Evolutionary conservation across 352 stramenopile genomes (phyloP), one percentile per base, ranked within the genome.

Genomic region (Elongisporangium anandrum): DNA sequence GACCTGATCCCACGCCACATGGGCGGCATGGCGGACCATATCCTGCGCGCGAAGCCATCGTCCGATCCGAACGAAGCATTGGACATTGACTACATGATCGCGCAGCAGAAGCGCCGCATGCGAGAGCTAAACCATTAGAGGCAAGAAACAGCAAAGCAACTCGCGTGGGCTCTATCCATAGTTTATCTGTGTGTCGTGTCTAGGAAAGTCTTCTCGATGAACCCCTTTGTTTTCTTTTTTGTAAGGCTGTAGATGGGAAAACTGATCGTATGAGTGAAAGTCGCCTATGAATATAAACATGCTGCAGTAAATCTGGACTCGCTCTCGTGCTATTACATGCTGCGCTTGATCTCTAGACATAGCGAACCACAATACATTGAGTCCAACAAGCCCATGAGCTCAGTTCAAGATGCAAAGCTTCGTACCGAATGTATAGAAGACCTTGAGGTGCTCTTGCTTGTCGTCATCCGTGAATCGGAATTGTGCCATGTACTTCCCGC

Each of bases 401-500:
- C 34, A 45, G 17, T 45, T 45, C 34, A 45, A 1, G 34, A 12
- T 4, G 6, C 9, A 39, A 39, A 13, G 4, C 9, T 39, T 80
- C 81, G 24, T 72, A 92, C 82, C 82, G 50, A 92, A 90, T 15
- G 72, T 90, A 66, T 92, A 92, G 50, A 87, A 79, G 39, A 79
- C 70, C 61, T 90, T 87, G 56, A 90, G 73, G 52, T 90, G 80
- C 60, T 90, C 78, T 19, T 63, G 49, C 8, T 77, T 69, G 63
- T 92, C 82, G 57, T 92, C 82, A 55, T 92, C 82, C 20, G 78
- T 59, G 60, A 92, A 88, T 15, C 73, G 64, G 61, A 92, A 89
- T 57, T 85, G 81, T 34, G 79, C 82, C 70, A 88, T 87, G 69
- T 96, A 96, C 59, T 86, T 91, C 15, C 88, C 88, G 34, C 88